Percentiles rank a stretch among this genome's conserved stretches.
Conservation (phyloP, 495 filamentous ascomycete genomes). For the Evernia prunastri region DNA sequence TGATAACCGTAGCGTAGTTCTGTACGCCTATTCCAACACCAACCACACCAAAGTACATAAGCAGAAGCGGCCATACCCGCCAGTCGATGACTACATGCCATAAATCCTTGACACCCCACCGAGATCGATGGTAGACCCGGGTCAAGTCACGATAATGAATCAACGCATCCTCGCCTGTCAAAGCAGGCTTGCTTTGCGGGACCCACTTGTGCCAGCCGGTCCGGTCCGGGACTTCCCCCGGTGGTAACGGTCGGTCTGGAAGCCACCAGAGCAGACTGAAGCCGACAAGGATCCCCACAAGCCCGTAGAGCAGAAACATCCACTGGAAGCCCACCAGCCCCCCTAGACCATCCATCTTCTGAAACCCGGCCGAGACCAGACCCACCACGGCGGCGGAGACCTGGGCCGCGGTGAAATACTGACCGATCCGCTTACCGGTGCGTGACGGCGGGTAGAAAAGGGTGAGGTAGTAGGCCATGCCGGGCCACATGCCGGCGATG, state of each 20-base stretch:
- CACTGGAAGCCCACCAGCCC: constrained; percentile 83
- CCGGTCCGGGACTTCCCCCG: constrained; percentile 43
- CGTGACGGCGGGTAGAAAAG: constrained; percentile 84
- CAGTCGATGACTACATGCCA: constrained; percentile 67
- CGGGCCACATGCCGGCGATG: constrained; percentile 91
- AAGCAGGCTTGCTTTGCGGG: constrained; percentile 57
- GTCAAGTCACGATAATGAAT: constrained; percentile 82
- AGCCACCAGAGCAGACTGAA: constrained; percentile 80
- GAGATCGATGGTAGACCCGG: constrained; percentile 64
- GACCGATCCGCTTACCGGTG: constrained; percentile 80
- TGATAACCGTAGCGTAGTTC: constrained; percentile 80
- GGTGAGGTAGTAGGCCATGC: constrained; percentile 89
- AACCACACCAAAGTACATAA: constrained; percentile 95
- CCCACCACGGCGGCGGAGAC: constrained; percentile 87
- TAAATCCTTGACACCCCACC: constrained; percentile 66
- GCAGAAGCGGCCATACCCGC: constrained; percentile 73
- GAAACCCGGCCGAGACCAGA: constrained; percentile 83
- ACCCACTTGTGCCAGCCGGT: constrained; percentile 50
- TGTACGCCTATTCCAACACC: constrained; percentile 87
- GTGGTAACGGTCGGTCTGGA: constrained; percentile 70
- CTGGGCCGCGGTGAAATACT: constrained; percentile 85
- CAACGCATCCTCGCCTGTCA: constrained; percentile 69
- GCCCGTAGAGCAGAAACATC: constrained; percentile 90
- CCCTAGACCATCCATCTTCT: constrained; percentile 73
- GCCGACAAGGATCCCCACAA: constrained; percentile 65